These are phyloP conservation scores for Penicillium paneum DNA, from an alignment of 2,329 filamentous ascomycete genomes.

Conservation along the genomic window DNA sequence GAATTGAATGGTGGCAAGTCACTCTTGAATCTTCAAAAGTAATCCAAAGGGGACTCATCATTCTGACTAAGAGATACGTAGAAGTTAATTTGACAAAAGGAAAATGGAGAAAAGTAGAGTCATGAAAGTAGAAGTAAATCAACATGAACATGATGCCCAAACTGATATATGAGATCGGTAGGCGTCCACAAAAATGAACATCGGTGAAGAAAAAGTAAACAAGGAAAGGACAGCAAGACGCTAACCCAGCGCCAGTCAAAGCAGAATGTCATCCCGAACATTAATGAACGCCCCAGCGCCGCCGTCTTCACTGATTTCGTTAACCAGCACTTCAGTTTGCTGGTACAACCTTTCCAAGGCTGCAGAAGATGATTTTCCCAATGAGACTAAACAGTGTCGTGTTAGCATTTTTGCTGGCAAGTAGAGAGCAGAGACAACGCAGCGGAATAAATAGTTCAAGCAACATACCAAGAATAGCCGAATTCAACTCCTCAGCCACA, in stretches of 20 bases:
- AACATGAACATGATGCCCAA: not conserved
- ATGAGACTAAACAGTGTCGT: constrained; percentile 59
- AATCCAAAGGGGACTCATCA: not conserved
- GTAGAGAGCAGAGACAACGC: not conserved
- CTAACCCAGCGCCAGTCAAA: constrained; percentile 23
- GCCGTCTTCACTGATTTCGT: constrained; percentile 74
- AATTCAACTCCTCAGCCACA: constrained; percentile 91
- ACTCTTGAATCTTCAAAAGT: not conserved
- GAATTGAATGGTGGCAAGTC: not conserved
- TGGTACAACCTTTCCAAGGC: constrained; percentile 81
- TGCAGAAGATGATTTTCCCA: constrained; percentile 84
- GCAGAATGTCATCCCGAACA: constrained; percentile 52
- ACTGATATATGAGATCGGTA: not conserved
- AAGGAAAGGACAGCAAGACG: not conserved
- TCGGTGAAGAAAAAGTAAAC: not conserved
- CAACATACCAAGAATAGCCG: constrained; percentile 76
- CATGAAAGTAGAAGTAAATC: not conserved
- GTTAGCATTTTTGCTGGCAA: not conserved
- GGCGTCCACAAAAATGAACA: not conserved
- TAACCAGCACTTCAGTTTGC: constrained; percentile 81
- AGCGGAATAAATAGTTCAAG: not conserved
- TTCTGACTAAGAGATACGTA: constrained; percentile 3
- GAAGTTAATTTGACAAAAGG: not conserved
- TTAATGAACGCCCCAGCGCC: constrained; percentile 81
- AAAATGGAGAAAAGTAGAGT: not conserved